These are phyloP conservation scores for Phyllosticta citrichinensis DNA, from an alignment of 2,329 filamentous ascomycete species.

Conservation along the genomic window DNA sequence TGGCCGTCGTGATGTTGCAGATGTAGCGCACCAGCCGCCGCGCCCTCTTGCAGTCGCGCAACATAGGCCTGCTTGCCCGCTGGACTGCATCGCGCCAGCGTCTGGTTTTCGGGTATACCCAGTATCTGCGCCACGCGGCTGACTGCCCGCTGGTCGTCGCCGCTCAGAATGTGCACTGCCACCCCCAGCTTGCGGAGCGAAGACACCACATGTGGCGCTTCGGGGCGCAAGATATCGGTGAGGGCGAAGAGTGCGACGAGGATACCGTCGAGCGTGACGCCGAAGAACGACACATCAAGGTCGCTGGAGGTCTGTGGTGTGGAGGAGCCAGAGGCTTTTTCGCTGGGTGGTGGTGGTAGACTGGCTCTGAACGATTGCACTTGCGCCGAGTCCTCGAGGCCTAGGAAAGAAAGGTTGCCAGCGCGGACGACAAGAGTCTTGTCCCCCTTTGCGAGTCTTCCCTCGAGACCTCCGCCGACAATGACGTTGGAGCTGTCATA, in stretches of 20 bases:
- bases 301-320: neutral
- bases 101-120: constrained; percentile 28
- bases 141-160: constrained; percentile 44
- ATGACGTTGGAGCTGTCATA: constrained; percentile 24
- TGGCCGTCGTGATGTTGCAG: neutral
- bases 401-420: constrained; percentile 27
- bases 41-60: constrained; percentile 17
- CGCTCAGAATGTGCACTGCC: constrained; percentile 45
- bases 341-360: neutral
- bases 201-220: constrained; percentile 41
- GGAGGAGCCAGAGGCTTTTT: neutral
- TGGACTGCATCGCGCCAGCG: constrained; percentile 40
- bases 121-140: constrained; percentile 33
- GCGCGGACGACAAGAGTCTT: constrained; percentile 25
- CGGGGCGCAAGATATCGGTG: constrained; percentile 37
- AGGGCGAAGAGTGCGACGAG: constrained; percentile 43
- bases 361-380: neutral
- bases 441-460: constrained; percentile 17
- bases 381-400: neutral
- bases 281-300: constrained; percentile 16
- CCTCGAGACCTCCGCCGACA: constrained; percentile 36
- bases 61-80: constrained; percentile 47
- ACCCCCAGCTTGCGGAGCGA: constrained; percentile 42
- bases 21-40: neutral
- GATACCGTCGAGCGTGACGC: constrained; percentile 36